Conservation (phyloP, 345 rosid species). For the Eucalyptus albens region DNA sequence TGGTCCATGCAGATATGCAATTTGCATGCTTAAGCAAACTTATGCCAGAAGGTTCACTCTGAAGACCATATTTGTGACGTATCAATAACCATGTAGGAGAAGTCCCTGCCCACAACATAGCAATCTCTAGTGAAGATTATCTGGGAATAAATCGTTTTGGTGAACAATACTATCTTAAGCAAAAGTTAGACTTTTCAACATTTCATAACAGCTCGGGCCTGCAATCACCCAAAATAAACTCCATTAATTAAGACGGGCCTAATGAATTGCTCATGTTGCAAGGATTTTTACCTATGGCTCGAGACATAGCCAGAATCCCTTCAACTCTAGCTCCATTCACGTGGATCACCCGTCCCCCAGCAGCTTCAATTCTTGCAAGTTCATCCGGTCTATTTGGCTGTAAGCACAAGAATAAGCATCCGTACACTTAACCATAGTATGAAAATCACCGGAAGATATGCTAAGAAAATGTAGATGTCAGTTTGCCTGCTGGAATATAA, state of each 20-base stretch:
- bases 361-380: conserved; percentile 53
- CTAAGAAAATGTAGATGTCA: neutral
- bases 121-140: neutral
- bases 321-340: conserved; percentile 63
- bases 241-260: neutral
- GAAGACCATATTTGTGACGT: neutral
- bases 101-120: neutral
- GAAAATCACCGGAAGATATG: neutral
- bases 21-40: neutral
- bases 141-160: neutral
- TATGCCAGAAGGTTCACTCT: neutral
- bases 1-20: neutral
- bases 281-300: conserved; percentile 57
- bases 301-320: conserved; percentile 82
- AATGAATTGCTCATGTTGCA: neutral
- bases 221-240: neutral
- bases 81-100: neutral
- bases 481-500: neutral
- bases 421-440: neutral
- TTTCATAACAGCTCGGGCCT: neutral
- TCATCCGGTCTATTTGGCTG: conserved; percentile 85
- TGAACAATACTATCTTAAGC: neutral
- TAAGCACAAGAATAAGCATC: neutral
- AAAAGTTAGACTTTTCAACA: neutral
- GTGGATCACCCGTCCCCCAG: conserved; percentile 51